phyloP scores from a whole-genome alignment of 2,329 filamentous ascomycete species.

The Lanzia echinophila region DNA sequence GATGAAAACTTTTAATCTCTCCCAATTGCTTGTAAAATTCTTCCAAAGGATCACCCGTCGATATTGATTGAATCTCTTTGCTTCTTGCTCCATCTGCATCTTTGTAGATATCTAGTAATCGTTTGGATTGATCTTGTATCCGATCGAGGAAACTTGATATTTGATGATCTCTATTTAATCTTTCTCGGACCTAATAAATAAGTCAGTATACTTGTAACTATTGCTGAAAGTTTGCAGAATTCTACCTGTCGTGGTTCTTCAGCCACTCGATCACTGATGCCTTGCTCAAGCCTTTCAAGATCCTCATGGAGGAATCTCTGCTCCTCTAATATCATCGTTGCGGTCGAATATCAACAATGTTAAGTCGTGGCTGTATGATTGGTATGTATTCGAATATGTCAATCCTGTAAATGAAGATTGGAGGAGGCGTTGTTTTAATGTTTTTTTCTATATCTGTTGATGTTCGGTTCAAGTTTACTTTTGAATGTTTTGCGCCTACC shows the following conservation, averaged over 20 bases:
- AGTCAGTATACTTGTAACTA: not conserved
- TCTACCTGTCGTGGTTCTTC: slow-evolving; percentile 81
- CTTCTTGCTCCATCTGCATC: slow-evolving; percentile 66
- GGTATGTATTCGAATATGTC: not conserved
- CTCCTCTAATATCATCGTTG: slow-evolving; percentile 76
- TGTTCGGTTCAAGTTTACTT: slow-evolving; percentile 2
- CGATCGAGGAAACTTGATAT: slow-evolving; percentile 79
- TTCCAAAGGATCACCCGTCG: slow-evolving; percentile 78
- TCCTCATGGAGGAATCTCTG: slow-evolving; percentile 94
- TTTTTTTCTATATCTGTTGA: not conserved
- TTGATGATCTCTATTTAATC: slow-evolving; percentile 86
- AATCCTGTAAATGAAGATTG: not conserved
- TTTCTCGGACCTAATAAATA: slow-evolving; percentile 66
- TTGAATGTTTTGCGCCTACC: slow-evolving; percentile 16
- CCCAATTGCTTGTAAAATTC: slow-evolving; percentile 83
- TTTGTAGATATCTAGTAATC: slow-evolving; percentile 76
- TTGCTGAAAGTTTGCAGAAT: not conserved
- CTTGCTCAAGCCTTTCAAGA: slow-evolving; percentile 90
- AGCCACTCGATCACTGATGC: slow-evolving; percentile 78
- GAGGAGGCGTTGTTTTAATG: not conserved
- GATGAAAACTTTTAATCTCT: slow-evolving; percentile 80
- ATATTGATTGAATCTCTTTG: slow-evolving; percentile 77
- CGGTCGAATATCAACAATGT: too few relatives aligned
- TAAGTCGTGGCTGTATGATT: too few relatives aligned
- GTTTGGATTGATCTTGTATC: slow-evolving; percentile 78